Evolutionary conservation across 108 stramenopile genomes (phyloP), one percentile per base, ranked within the genome.

Genomic region (Aureococcus anophagefferens): DNA sequence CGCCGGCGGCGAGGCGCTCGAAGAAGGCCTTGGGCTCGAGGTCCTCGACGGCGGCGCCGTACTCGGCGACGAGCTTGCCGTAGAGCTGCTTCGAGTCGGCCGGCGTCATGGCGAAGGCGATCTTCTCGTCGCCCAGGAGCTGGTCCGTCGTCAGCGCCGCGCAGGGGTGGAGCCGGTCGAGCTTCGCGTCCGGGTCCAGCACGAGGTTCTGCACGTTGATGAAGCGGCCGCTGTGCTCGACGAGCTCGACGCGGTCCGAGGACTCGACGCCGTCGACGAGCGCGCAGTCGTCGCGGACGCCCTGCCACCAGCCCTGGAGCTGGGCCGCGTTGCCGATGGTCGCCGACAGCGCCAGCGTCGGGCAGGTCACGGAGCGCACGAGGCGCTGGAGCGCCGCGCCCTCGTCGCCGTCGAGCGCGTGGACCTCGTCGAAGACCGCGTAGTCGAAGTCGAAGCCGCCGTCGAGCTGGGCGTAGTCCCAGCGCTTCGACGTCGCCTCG

Each of bases 381-480:
- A 98, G 85, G 66, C 98, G 83, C 82, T 98, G 98, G 31, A 98
- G 83, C 5, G 98, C 95, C 79, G 79, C 95, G 59, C 98, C 98
- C 75, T 98, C 98, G 15, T 95, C 94, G 45, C 96, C 95, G 77
- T 98, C 94, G 64, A 98, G 83, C 51, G 94, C 94, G 78, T 98
- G 98, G 36, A 98, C 95, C 79, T 99, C 98, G 82, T 99, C 98
- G 66, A 94, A 88, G 25, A 99, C 94, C 45, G 94, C 87, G 78
- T 96, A 99, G 65, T 97, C 92, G 75, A 97, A 99, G 77, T 96
- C 93, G 86, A 92, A 99, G 25, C 96, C 98, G 63, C 95, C 95
- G 73, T 96, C 91, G 63, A 96, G 84, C 68, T 94, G 89, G 83
- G 90, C 92, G 77, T 91, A 95, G 73, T 96, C 96, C 65, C 91